These are phyloP conservation scores for Arctium minus DNA, from an alignment of 129 eudicot genomes.

Conservation along the genomic window DNA sequence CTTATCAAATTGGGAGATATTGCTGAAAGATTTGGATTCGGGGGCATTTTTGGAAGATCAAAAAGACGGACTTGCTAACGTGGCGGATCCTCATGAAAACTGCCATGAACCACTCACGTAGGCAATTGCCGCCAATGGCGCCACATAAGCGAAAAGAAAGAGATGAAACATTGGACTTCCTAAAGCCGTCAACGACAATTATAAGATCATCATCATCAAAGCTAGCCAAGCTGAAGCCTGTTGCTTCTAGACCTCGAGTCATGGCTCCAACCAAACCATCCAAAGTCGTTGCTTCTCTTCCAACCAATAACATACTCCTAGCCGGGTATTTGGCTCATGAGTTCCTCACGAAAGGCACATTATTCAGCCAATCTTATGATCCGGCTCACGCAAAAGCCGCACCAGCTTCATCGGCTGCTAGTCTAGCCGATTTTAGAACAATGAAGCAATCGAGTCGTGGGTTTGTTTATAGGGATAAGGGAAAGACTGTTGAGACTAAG, in stretches of 20 bases:
- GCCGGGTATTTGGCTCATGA: slow-evolving; percentile 63
- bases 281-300: neutral
- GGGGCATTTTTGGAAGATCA: neutral
- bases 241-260: neutral
- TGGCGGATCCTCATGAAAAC: slow-evolving; percentile 33
- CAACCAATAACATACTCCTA: slow-evolving; percentile 25
- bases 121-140: slow-evolving; percentile 31
- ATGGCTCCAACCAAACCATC: neutral
- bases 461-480: neutral
- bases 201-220: slow-evolving; percentile 7
- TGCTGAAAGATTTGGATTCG: neutral
- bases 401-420: slow-evolving; percentile 12
- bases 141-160: slow-evolving; percentile 39
- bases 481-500: neutral
- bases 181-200: slow-evolving; percentile 30
- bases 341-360: slow-evolving; percentile 43
- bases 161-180: slow-evolving; percentile 21
- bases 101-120: slow-evolving; percentile 41
- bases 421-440: neutral
- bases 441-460: neutral
- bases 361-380: slow-evolving; percentile 41
- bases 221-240: slow-evolving; percentile 29
- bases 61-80: slow-evolving; percentile 16
- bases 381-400: slow-evolving; percentile 33
- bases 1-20: neutral